Evolutionary conservation across 345 rosid species (phyloP), one percentile per base, ranked within the genome.

Genomic region (Passiflora organensis): DNA sequence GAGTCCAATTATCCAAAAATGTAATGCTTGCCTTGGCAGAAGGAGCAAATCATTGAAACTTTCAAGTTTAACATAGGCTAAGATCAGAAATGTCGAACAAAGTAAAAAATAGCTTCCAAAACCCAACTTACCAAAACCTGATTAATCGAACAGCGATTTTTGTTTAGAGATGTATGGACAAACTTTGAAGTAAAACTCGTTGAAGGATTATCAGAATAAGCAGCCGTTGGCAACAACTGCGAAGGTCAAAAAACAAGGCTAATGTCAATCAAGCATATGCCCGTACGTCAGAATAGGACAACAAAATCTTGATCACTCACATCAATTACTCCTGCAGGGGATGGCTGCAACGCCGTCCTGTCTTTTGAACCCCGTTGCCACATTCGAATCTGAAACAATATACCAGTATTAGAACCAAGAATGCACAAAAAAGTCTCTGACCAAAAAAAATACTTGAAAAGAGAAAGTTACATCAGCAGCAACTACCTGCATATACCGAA

Each of bases 111-210:
- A 8, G 34, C 8, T 28, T 8, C 34, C 21, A 10, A 25, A 21
- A 42, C 49, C 23, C 48, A 60, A 63, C 83, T 68, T 70, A 93
- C 99, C 95, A 86, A 56, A 71, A 89, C 89, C 21, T 81, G 76
- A 73, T 93, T 93, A 67, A 93, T 93, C 51, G 97, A 86, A 81
- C 94, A 86, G 10, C 96, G 94, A 41, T 89, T 86, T 70, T 93
- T 93, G 80, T 93, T 93, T 10, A 93, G 73, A 45, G 99, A 93
- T 28, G 96, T 75, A 72, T 93, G 99, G 56, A 89, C 99, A 83
- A 86, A 86, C 66, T 93, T 93, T 49, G 97, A 87, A 47, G 91
- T 82, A 78, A 86, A 93, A 72, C 96, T 86, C 60, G 95, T 82
- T 23, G 96, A 93, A 70, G 99, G 94, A 63, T 93, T 93, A 69